Base-by-base conservation (phyloP, 2,329 filamentous ascomycete species). In the Gaeumannomyces tritici region DNA sequence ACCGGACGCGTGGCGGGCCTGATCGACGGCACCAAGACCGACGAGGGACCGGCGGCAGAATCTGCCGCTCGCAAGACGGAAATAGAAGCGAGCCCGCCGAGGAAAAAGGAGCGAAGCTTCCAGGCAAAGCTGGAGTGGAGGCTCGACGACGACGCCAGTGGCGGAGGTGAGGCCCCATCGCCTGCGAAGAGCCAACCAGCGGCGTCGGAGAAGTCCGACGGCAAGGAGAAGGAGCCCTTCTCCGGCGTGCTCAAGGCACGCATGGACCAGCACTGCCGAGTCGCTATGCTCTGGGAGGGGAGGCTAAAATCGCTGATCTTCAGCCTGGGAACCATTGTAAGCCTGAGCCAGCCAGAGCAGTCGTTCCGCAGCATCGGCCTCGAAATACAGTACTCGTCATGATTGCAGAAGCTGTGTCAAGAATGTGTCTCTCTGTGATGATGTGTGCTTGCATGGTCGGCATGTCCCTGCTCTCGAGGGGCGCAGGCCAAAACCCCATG, bases 211-310 rank as follows among this genome's bases (percentile, higher is more conserved):
- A 58, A 62, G 18, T 58, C 62, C 21, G 54, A 69, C 55, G 67
- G 70, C 27, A 70, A 73, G 11, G 71, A 80, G 54, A 81, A 84
- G 55, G 84, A 90, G 28, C 86, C 89, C 66, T 89, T 91, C 64
- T 86, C 90, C 35, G 93, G 93, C 8, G 93, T 98, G 35, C 76
- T 99, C 67, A 99, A 98, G 75, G 89, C 93, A 57, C 85, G 90
- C 60, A 80, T 98, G 61, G 92, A 97, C 72, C 93, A 97, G 77
- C 89, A 93, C 67, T 87, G 91, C 77, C 88, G 88, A 66, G 85
- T 97, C 62, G 90, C 92, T 0, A 73, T 98, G 60, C 76, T 98
- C 27, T 99, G 95, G 93, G 93, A 98, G 73, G 93, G 93, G 2
- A 83, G 92, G 62, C 84, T 96, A 64, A 96, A 98, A 77, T 93